Evolutionary conservation across 2,329 filamentous ascomycete genomes (phyloP), one percentile per base, ranked within the genome.

Genomic region (Colletotrichum sp.): DNA sequence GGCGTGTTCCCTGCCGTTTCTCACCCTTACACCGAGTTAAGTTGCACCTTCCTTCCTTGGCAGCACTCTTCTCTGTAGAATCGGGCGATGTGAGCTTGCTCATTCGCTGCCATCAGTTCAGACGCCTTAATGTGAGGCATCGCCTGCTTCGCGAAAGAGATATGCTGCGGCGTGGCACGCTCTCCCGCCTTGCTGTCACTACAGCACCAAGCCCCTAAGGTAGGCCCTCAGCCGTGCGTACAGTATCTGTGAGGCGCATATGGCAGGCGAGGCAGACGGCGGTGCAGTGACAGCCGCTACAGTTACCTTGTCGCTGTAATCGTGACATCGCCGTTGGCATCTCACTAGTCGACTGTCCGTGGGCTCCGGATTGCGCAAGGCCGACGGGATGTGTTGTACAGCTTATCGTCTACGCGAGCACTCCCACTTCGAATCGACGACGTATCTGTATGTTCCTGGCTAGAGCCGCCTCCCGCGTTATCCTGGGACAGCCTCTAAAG

Each of bases 31-130:
- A 68, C 65, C 65, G 65, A 68, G 21, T 55, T 57, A 18, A 55
- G 44, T 34, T 49, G 52, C 63, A 44, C 49, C 71, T 70, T 55
- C 44, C 71, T 69, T 69, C 65, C 66, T 73, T 57, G 65, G 71
- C 57, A 52, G 44, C 16, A 28, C 24, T 39, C 32, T 49, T 49
- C 36, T n/a, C 52, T 24, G 44, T 16, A 26, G 34, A 49, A 16
- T 8, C n/a, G 16, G 63, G 63, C 55, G 36, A 15, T 44, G 8
- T 34, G n/a, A 21, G 66, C 30, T 69, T 30, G 21, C 24, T 63
- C 57, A 18, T 60, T 28, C 57, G 44, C 44, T 52, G 44, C 44
- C 44, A 52, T n/a, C n/a, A 21, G n/a, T 13, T 52, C 44, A 52
- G 44, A 49, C 44, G 44, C n/a, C n/a, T 24, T 1, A 24, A 21